Percentiles rank a stretch among this genome's conserved stretches.
Evolutionary conservation across 805 yeast species (phyloP).

Genomic region (Metschnikowia cerradonensis): DNA sequence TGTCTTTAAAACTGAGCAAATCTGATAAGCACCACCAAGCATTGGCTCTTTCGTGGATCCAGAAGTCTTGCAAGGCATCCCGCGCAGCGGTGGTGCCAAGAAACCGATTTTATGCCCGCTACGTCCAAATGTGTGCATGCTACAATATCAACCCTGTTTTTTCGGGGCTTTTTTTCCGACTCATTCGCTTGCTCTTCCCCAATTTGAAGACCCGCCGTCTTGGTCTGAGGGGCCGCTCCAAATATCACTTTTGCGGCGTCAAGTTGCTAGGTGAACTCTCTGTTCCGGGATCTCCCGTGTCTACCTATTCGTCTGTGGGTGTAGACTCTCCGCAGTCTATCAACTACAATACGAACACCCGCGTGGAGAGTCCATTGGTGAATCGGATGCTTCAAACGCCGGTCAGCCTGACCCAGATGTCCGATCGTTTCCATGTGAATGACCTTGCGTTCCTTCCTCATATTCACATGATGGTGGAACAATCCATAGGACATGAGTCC

Average conservation of each 20-base stretch:
- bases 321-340: constrained; percentile 15
- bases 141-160: constrained; percentile 53
- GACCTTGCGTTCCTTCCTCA: constrained; percentile 30
- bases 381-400: constrained; percentile 14
- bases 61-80: constrained; percentile 57
- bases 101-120: constrained; percentile 40
- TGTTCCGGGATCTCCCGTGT: constrained; percentile 18
- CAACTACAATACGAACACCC: constrained; percentile 14
- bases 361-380: constrained; percentile 8
- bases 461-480: constrained; percentile 23
- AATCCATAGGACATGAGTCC: constrained; percentile 12
- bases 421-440: constrained; percentile 15
- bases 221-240: constrained; percentile 78
- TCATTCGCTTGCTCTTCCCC: constrained; percentile 44
- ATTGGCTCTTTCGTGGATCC: constrained; percentile 78
- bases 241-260: constrained; percentile 83
- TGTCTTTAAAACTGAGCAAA: constrained; percentile 6
- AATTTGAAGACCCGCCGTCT: constrained; percentile 67
- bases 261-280: constrained; percentile 26
- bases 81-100: constrained; percentile 42
- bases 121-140: constrained; percentile 37
- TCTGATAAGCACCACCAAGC: constrained; percentile 66
- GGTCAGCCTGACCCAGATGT: constrained; percentile 16
- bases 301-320: constrained; percentile 12
- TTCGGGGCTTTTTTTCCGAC: constrained; percentile 69